A percentile compares a stretch with the other conserved stretches of the same genome.
Conservation (phyloP, 257 asterid species). For the Ilex asprella region DNA sequence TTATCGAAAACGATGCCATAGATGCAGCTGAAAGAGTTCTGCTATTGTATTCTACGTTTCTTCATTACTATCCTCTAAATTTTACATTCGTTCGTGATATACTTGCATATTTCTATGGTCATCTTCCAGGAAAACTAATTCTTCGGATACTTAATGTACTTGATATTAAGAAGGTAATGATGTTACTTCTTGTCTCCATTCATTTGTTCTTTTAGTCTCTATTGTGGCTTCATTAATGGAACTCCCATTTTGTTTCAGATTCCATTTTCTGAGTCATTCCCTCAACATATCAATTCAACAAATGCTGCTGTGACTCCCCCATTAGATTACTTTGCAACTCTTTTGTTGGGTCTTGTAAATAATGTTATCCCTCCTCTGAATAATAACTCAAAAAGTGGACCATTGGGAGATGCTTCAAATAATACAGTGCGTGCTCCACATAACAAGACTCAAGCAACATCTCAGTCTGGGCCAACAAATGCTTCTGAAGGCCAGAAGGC, state of each 20-base stretch:
- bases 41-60: conserved; percentile 70
- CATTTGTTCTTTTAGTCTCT: conserved; percentile 8
- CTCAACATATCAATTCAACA: conserved; percentile 78
- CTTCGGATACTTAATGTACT: conserved; percentile 70
- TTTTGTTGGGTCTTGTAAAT: conserved; percentile 78
- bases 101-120: conserved; percentile 94
- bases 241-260: conserved; percentile 42
- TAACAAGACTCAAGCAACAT: conserved; percentile 47
- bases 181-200: conserved; percentile 10
- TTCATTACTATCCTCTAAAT: conserved; percentile 82
- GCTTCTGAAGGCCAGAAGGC: conserved; percentile 74
- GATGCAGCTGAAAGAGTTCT: conserved; percentile 95
- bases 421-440: conserved; percentile 40
- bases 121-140: conserved; percentile 86
- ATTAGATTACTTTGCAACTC: conserved; percentile 83
- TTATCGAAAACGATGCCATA: conserved; percentile 80
- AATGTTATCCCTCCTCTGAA: conserved; percentile 83
- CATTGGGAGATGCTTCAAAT: conserved; percentile 45
- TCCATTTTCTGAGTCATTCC: conserved; percentile 93
- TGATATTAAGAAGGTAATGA: conserved; percentile 76
- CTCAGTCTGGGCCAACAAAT: conserved; percentile 52
- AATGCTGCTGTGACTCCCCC: conserved; percentile 80
- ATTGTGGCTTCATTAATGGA: conserved; percentile 10
- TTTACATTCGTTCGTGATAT: conserved; percentile 96
- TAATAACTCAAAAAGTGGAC: conserved; percentile 53